Evolutionary conservation across 1,284 basidiomycete species (phyloP), one percentile per base, ranked within the genome.

Genomic region (Mycena citricolor): DNA sequence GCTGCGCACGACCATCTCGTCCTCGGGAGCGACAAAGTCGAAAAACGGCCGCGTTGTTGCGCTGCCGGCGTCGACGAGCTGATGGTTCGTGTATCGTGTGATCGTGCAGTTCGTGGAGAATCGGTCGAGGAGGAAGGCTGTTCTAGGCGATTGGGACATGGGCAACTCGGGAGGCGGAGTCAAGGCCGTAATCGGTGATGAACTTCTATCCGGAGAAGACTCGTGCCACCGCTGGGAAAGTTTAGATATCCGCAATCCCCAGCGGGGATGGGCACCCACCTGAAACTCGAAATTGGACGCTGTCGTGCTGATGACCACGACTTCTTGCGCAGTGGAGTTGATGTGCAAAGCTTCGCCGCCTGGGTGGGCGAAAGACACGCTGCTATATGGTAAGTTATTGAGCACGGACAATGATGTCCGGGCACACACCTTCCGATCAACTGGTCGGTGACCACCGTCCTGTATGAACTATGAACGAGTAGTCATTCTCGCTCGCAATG

Each of bases 241-340:
- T n/a, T n/a, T n/a, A n/a, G n/a, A 7, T 10, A 32, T 32, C 14
- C 17, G 31, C 31, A 16, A 31, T 32, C 13, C 24, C n/a, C n/a
- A n/a, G n/a, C n/a, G 28, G 28, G 8, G 19, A 23, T 24, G 28
- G 23, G 29, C 28, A 57, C 76, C 58, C 58, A 87, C 86, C 52
- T 80, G 71, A 59, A 84, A 82, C 58, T 86, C 76, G 47, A 87
- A 82, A 55, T 83, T 76, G 20, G 69, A 66, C 2, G 84, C 81
- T 13, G 69, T 71, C 5, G 83, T 82, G 1, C 83, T 79, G 39
- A 88, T 76, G 30, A 88, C 76, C 16, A 77, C 77, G 49, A 88
- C 78, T 63, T 88, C 85, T 61, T 86, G 83, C 0, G 85, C 85
- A 0, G 86, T 88, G 7, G 85, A 86, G 8, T 81, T 82, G 54